Evolutionary conservation across 2,329 filamentous ascomycete species (phyloP), one percentile per base, ranked within the genome.

Genomic region (Chaetomium sp.): DNA sequence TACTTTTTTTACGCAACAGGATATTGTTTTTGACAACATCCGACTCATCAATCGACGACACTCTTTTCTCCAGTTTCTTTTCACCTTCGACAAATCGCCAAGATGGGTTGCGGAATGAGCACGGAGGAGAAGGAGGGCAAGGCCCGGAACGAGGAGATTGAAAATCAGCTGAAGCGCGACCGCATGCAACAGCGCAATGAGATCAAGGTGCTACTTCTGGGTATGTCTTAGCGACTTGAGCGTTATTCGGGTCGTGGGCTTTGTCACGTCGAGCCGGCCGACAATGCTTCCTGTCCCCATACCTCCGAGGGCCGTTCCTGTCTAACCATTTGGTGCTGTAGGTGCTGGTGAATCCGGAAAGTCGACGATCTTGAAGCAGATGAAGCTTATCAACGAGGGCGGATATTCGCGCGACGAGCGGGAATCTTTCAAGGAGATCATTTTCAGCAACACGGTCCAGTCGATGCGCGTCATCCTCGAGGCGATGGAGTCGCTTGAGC

Each of bases 91-190:
- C 59, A 66, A 65, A 59, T 73, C 75, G 78, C 72, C 87, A 91
- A 80, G 69, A 99, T 99, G 94, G 94, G 94, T 85, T 99, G 94
- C 76, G 92, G 92, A 77, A 95, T 96, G 90, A 97, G 92, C 75
- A 96, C 94, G 71, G 94, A 97, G 80, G 94, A 97, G 79, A 96
- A 96, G 87, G 94, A 97, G 91, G 92, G 94, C 78, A 97, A 96
- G 89, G 89, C 91, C 80, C 87, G 94, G 68, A 97, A 99, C 74
- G 94, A 99, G 82, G 92, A 97, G 85, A 99, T 99, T 71, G 94
- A 99, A 78, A 97, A 96, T 74, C 92, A 97, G 80, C 80, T 97
- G 72, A 97, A 96, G 84, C 84, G 90, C 74, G 94, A 99, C 72
- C 95, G 95, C 78, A 89, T 97, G 89, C 88, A 95, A 81, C 91